Conservation (phyloP, 768 basidiomycete genomes). For the Botryobasidium botryosum region DNA sequence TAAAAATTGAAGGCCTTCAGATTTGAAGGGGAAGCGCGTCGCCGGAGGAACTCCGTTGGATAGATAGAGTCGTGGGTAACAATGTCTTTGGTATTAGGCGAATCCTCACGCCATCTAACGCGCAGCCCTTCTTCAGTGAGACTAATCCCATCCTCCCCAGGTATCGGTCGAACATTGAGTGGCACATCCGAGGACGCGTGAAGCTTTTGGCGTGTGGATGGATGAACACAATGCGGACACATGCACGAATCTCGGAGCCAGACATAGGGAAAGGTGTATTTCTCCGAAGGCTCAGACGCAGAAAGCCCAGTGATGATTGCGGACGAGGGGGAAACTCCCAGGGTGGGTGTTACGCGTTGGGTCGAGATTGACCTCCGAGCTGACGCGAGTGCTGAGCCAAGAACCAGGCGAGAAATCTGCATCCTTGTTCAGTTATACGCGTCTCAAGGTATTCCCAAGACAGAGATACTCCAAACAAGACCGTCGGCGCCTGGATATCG, state of each 20-base stretch:
- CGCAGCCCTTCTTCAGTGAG: constrained; percentile 27
- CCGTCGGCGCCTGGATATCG: too few species aligned
- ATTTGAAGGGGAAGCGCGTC: constrained; percentile 26
- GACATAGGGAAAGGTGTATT: constrained; percentile 35
- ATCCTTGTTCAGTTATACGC: too few species aligned
- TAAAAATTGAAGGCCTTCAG: constrained; percentile 32
- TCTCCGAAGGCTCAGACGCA: constrained; percentile 3
- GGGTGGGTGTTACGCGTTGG: too few species aligned
- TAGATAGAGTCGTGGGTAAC: constrained; percentile 39
- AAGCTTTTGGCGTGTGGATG: constrained; percentile 61
- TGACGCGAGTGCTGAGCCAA: too few species aligned
- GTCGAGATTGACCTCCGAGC: too few species aligned
- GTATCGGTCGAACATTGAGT: constrained; percentile 28
- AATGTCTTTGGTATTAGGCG: constrained; percentile 5
- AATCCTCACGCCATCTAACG: constrained; percentile 30
- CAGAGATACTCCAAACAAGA: too few species aligned
- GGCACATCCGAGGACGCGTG: constrained; percentile 52
- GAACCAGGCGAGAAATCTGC: too few species aligned
- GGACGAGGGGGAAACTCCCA: too few species aligned
- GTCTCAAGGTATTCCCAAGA: too few species aligned
- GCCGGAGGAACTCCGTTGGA: constrained; percentile 29
- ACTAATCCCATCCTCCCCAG: constrained; percentile 25
- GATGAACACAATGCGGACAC: constrained; percentile 56
- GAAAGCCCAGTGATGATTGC: too few species aligned
- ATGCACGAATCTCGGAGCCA: constrained; percentile 82